Evolutionary conservation across 768 basidiomycete species (phyloP).

Genomic region (Plicaturopsis crispa): DNA sequence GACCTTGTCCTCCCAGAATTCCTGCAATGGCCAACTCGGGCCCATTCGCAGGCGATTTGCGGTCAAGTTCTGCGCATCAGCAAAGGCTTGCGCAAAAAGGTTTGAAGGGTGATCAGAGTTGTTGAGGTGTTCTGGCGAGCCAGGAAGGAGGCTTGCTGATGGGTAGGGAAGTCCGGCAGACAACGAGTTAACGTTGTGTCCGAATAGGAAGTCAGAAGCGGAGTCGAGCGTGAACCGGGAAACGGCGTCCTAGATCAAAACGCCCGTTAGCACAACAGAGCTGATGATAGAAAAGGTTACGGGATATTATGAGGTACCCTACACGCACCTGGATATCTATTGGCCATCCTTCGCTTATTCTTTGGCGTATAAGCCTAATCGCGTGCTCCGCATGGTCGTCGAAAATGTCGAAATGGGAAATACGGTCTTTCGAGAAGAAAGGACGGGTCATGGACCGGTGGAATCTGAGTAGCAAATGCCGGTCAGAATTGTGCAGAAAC

Average conservation of each 20-base stretch:
- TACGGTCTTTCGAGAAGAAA: conserved; percentile 21
- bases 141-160: conserved; percentile 1
- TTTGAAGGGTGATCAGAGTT: conserved; percentile 5
- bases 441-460: conserved; percentile 24
- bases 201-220: conserved; percentile 14
- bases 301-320: neutral
- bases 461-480: conserved; percentile 32
- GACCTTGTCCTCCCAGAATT: conserved; percentile 16
- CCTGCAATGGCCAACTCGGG: conserved; percentile 22
- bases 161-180: conserved; percentile 23
- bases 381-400: conserved; percentile 16
- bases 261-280: neutral
- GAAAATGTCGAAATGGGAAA: conserved; percentile 23
- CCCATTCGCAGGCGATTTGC: conserved; percentile 15
- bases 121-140: neutral
- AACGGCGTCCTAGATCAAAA: conserved; percentile 19
- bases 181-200: conserved; percentile 24
- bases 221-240: conserved; percentile 33
- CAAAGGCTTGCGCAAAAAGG: conserved; percentile 18
- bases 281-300: neutral
- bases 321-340: conserved; percentile 23
- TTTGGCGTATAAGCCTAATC: conserved; percentile 10
- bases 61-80: conserved; percentile 18
- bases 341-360: conserved; percentile 11
- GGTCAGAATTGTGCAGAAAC: neutral